A percentile compares a stretch with the other conserved stretches of the same genome.
Evolutionary conservation across 129 eudicot genomes (phyloP).

Genomic region (Cynara cardunculus): DNA sequence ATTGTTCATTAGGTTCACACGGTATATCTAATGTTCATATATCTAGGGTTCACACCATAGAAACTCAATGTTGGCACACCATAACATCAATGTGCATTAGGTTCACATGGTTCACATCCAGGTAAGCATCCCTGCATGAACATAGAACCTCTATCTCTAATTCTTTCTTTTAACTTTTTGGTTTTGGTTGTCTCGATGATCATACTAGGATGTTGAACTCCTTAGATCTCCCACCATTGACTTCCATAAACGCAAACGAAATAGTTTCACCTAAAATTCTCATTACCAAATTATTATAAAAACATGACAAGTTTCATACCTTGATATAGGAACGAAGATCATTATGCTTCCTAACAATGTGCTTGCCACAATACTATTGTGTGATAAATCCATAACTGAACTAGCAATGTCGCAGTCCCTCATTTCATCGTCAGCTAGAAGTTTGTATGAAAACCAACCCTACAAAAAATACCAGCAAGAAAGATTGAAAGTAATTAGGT

Average conservation of each 20-base stretch:
- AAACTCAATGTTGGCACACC: too few relatives aligned
- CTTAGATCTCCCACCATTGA: background rate
- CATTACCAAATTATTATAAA: background rate
- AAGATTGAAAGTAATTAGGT: background rate
- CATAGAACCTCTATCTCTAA: too few relatives aligned
- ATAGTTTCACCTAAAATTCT: background rate
- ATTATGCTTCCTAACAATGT: slow-evolving; percentile 84
- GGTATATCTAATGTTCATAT: too few relatives aligned
- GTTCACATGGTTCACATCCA: too few relatives aligned
- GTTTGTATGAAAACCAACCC: slow-evolving; percentile 89
- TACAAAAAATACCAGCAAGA: slow-evolving; percentile 23
- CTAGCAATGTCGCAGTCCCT: slow-evolving; percentile 52
- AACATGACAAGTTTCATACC: slow-evolving; percentile 35
- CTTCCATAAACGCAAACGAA: background rate
- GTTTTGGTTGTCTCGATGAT: background rate
- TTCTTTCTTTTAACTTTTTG: background rate
- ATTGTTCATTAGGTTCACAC: too few relatives aligned
- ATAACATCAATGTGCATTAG: too few relatives aligned
- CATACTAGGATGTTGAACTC: background rate
- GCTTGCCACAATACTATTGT: slow-evolving; percentile 70
- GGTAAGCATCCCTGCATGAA: too few relatives aligned
- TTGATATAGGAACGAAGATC: slow-evolving; percentile 68
- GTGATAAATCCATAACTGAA: slow-evolving; percentile 52
- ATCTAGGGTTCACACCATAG: too few relatives aligned
- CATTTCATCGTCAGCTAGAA: slow-evolving; percentile 69